Conservation (phyloP, 2,329 filamentous ascomycete species). For the Leptographium lundbergii region DNA sequence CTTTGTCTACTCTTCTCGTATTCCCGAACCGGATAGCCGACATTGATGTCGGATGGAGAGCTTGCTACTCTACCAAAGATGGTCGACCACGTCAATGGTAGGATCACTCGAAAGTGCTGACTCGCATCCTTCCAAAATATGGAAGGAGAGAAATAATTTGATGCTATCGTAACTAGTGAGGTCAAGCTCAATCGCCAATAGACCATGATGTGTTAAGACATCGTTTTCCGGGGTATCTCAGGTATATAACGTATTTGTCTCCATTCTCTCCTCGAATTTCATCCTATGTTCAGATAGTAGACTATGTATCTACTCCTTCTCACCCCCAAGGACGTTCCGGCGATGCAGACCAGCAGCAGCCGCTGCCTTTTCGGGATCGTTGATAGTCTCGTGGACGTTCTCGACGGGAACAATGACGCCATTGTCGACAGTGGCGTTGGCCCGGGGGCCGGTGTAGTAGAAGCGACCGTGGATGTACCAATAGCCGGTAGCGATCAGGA, state of each 20-base stretch:
- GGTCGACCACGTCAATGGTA: too few relatives aligned
- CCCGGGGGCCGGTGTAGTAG: conserved; percentile 34
- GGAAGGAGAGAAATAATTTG: neutral
- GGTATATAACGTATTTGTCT: neutral
- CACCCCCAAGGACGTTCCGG: neutral
- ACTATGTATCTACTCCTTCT: neutral
- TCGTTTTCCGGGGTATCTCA: neutral
- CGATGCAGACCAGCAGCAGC: conserved; percentile 8
- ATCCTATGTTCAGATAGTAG: neutral
- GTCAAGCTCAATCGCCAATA: neutral
- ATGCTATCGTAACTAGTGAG: neutral
- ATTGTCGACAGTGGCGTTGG: conserved; percentile 15
- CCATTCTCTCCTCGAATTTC: neutral
- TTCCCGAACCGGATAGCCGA: too few relatives aligned
- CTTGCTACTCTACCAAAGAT: too few relatives aligned
- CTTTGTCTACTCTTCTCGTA: too few relatives aligned
- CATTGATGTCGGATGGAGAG: too few relatives aligned
- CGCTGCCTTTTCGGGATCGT: conserved; percentile 6
- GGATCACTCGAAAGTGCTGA: neutral
- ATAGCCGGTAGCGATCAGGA: conserved; percentile 28
- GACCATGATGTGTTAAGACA: neutral
- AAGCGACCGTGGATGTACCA: conserved; percentile 31
- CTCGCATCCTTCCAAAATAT: neutral
- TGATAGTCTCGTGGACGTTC: neutral
- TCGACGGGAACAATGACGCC: conserved; percentile 14